Base-by-base conservation (phyloP, 2,329 filamentous ascomycete species). In the Penicillium sumatraense region DNA sequence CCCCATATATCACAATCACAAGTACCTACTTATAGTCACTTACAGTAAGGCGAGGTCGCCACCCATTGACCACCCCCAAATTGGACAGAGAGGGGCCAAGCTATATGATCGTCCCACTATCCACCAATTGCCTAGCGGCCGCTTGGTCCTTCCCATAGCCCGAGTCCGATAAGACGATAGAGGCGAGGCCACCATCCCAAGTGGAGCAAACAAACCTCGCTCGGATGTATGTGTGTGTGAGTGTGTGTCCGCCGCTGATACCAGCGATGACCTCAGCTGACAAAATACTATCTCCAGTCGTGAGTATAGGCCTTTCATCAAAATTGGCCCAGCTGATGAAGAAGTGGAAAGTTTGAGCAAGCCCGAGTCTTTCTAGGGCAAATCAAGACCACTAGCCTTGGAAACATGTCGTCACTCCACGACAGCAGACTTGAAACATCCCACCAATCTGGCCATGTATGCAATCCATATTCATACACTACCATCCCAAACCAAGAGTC, bases 81-180 rank as follows among this genome's bases (percentile, higher is more conserved):
- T 40, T 21, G 36, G 20, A 40, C 9, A 13, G 14, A n/a, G 33
- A 36, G 33, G 33, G 33, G 33, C 14, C n/a, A 36, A 33, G 18
- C 14, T 36, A 36, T 18, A 36, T 18, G 33, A 36, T 36, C 33
- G 14, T 36, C 33, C 5, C 14, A 36, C 33, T 18, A 40, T 40
- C 36, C 16, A 21, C 16, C 2, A 41, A 24, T 13, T 24, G 2
- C 41, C 41, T 24, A 27, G 24, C 10, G 41, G 24, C 26, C 42
- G 42, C 42, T 46, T 46, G 42, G 40, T 46, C 42, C 42, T 46
- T 16, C n/a, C n/a, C n/a, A n/a, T 31, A n/a, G 18, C 26, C 10
- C 13, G n/a, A 44, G 40, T 10, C 40, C n/a, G 40, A 44, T 44
- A 44, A 44, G 40, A 44, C 11, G n/a, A 6, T 31, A 3, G 29